These are phyloP conservation scores for Marasmius sp. DNA, from an alignment of 1,284 basidiomycete species.

Conservation along the genomic window DNA sequence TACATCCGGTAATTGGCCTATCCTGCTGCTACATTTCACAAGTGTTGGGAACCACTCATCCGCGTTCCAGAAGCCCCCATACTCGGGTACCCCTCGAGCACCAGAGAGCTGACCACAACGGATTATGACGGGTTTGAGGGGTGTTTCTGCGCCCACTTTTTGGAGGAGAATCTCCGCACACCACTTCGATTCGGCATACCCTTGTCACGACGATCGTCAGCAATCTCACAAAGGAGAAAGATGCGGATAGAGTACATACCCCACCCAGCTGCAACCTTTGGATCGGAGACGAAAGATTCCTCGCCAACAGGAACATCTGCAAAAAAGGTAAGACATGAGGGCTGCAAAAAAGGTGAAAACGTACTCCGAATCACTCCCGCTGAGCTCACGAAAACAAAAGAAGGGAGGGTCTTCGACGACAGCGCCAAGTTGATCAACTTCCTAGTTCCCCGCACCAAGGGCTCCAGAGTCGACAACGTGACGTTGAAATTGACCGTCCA, in stretches of 20 bases:
- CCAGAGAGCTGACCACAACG: not conserved
- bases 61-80: not conserved
- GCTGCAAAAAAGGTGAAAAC: not conserved
- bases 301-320: not conserved
- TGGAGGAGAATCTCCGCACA: not conserved
- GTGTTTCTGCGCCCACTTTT: not conserved
- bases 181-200: not conserved
- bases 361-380: constrained; percentile 25
- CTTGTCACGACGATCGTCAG: not conserved
- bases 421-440: constrained; percentile 27
- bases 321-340: not conserved
- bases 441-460: constrained; percentile 19
- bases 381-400: constrained; percentile 32
- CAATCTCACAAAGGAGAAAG: not conserved
- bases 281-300: not conserved
- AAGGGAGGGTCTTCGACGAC: constrained; percentile 24
- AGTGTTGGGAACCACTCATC: not conserved
- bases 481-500: constrained; percentile 37
- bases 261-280: not conserved
- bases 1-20: not conserved
- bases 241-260: not conserved
- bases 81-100: not conserved
- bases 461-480: constrained; percentile 22
- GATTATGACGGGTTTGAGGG: not conserved
- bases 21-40: not conserved